Evolutionary conservation across 1,284 basidiomycete species (phyloP).

Genomic region (Ustilago bromivora): DNA sequence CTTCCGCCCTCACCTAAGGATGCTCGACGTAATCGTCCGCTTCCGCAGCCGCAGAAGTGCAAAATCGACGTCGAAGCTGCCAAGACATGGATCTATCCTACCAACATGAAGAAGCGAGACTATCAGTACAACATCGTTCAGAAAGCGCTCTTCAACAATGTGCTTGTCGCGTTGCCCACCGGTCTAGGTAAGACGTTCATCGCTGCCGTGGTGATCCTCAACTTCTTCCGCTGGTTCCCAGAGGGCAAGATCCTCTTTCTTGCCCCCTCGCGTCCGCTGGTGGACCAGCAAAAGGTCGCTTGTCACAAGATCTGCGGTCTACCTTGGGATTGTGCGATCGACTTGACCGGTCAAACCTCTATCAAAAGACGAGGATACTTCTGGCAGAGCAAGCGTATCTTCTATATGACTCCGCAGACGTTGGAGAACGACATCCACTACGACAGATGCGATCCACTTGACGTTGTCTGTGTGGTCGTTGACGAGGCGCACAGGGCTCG

Average conservation of each 20-base stretch:
- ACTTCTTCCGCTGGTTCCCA: constrained; percentile 67
- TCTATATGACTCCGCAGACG: constrained; percentile 98
- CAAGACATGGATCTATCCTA: constrained; percentile 90
- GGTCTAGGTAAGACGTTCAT: constrained; percentile 99
- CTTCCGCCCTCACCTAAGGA: constrained; percentile 16
- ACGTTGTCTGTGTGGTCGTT: constrained; percentile 84
- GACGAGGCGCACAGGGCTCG: constrained; percentile 97
- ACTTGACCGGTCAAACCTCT: constrained; percentile 79
- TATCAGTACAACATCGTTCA: constrained; percentile 96
- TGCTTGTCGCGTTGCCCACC: constrained; percentile 92
- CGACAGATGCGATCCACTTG: constrained; percentile 80
- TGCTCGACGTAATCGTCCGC: constrained; percentile 18
- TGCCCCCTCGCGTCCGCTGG: constrained; percentile 94
- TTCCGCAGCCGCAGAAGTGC: constrained; percentile 49
- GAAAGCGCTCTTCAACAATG: constrained; percentile 89
- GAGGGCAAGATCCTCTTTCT: constrained; percentile 80
- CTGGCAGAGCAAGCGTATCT: constrained; percentile 89
- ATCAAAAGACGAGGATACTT: constrained; percentile 51
- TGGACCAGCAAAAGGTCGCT: constrained; percentile 86
- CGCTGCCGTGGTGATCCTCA: constrained; percentile 90
- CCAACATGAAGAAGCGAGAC: constrained; percentile 86
- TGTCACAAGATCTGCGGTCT: constrained; percentile 95
- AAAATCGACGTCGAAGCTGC: constrained; percentile 80
- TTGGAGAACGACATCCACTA: constrained; percentile 86
- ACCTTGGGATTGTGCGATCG: constrained; percentile 84